These are phyloP conservation scores for Salix dunnii DNA, from an alignment of 345 rosid species.

Conservation along the genomic window DNA sequence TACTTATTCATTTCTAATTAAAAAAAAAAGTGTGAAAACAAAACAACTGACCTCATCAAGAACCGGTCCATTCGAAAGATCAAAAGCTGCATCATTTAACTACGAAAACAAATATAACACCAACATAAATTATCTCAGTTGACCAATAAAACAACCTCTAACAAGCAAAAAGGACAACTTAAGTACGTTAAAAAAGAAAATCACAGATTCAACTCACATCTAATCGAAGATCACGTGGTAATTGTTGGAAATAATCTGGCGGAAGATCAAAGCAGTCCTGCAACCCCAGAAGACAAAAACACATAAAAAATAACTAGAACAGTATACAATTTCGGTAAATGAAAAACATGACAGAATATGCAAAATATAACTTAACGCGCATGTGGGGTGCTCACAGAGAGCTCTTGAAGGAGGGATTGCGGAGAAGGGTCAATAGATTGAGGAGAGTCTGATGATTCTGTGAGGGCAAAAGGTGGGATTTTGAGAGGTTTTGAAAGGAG, in stretches of 20 bases:
- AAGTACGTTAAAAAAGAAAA: neutral
- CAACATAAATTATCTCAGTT: neutral
- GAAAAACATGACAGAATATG: neutral
- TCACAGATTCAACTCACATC: constrained; percentile 46
- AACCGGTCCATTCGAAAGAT: constrained; percentile 83
- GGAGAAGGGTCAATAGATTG: constrained; percentile 43
- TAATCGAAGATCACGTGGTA: constrained; percentile 75
- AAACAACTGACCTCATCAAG: constrained; percentile 58
- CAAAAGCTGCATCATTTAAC: constrained; percentile 96
- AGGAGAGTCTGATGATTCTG: constrained; percentile 60
- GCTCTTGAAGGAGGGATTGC: constrained; percentile 49
- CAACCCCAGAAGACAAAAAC: constrained; percentile 16
- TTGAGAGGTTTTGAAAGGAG: constrained; percentile 32
- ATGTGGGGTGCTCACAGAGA: constrained; percentile 48
- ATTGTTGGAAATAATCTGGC: constrained; percentile 58
- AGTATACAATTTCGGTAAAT: neutral
- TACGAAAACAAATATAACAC: constrained; percentile 18
- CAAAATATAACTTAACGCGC: neutral
- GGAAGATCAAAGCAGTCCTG: constrained; percentile 88
- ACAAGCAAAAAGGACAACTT: neutral
- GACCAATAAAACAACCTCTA: neutral
- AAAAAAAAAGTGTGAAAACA: neutral
- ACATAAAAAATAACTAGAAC: neutral
- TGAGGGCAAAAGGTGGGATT: constrained; percentile 44
- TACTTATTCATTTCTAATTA: neutral